phyloP scores from a whole-genome alignment of 129 eudicot genomes.

The Erigeron canadensis region DNA sequence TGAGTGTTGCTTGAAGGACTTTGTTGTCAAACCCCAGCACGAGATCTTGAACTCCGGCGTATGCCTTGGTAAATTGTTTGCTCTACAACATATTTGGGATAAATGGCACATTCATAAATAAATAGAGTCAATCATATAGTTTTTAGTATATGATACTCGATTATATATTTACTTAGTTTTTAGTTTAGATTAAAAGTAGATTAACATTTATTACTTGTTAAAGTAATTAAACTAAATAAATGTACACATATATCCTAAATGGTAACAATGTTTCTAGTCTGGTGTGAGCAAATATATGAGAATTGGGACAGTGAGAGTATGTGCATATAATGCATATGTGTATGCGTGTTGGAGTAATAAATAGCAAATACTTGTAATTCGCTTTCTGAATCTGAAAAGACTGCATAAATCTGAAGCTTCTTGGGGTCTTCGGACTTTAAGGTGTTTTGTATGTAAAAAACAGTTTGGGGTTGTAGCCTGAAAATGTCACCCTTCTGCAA shows the following conservation, averaged over 20 bases:
- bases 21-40: slow-evolving; percentile 65
- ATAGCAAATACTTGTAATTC: slow-evolving; percentile 47
- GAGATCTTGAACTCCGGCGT: slow-evolving; percentile 52
- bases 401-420: slow-evolving; percentile 55
- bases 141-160: too few species aligned
- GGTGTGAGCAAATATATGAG: too few species aligned
- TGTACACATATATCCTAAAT: too few species aligned
- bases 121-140: too few species aligned
- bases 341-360: too few species aligned
- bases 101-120: not conserved
- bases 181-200: too few species aligned
- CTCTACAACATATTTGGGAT: slow-evolving; percentile 31
- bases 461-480: slow-evolving; percentile 41
- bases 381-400: slow-evolving; percentile 42
- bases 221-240: too few species aligned
- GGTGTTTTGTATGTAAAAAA: slow-evolving; percentile 57
- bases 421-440: slow-evolving; percentile 35
- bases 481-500: slow-evolving; percentile 56
- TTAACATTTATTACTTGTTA: too few species aligned
- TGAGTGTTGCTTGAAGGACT: slow-evolving; percentile 58
- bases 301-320: too few species aligned
- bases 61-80: slow-evolving; percentile 38
- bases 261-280: too few species aligned
- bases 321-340: too few species aligned
- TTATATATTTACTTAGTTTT: too few species aligned